Conservation (phyloP, 441 rosid species). For the Brassica hybrid region DNA sequence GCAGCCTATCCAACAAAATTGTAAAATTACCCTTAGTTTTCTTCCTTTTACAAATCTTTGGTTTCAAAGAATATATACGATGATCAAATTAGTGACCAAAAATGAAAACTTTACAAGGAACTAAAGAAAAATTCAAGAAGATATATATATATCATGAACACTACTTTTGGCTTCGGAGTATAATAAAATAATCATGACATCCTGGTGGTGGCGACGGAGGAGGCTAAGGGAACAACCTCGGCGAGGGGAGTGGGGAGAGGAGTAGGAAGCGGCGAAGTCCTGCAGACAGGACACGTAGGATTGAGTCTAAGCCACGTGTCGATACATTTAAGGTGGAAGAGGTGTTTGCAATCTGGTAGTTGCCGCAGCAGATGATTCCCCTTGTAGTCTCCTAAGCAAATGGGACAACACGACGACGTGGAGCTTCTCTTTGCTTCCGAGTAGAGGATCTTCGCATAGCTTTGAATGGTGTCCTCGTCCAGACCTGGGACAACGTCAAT, state of each 20-base stretch:
- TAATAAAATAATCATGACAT: conserved; percentile 8
- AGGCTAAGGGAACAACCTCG: conserved; percentile 75
- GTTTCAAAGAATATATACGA: too few species aligned
- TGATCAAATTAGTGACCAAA: too few species aligned
- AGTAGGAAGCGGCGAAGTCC: conserved; percentile 48
- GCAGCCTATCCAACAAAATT: too few species aligned
- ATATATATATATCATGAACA: too few species aligned
- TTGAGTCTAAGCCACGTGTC: conserved; percentile 56
- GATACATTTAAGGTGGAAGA: conserved; percentile 49
- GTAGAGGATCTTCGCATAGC: conserved; percentile 77
- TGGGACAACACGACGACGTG: conserved; percentile 61
- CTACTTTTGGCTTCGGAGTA: too few species aligned
- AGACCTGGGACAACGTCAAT: conserved; percentile 51
- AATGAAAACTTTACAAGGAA: too few species aligned
- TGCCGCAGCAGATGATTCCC: conserved; percentile 47
- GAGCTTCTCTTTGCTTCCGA: conserved; percentile 66
- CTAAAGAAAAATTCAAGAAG: too few species aligned
- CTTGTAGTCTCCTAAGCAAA: conserved; percentile 55
- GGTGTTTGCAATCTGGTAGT: conserved; percentile 35
- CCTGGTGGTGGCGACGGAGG: conserved; percentile 38
- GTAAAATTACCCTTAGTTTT: too few species aligned
- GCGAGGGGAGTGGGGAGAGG: conserved; percentile 55
- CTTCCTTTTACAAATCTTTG: too few species aligned
- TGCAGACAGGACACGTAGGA: conserved; percentile 57
- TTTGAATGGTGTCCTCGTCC: conserved; percentile 71